Evolutionary conservation across 2,329 filamentous ascomycete genomes (phyloP).

Genomic region (Xylariaceae sp.): DNA sequence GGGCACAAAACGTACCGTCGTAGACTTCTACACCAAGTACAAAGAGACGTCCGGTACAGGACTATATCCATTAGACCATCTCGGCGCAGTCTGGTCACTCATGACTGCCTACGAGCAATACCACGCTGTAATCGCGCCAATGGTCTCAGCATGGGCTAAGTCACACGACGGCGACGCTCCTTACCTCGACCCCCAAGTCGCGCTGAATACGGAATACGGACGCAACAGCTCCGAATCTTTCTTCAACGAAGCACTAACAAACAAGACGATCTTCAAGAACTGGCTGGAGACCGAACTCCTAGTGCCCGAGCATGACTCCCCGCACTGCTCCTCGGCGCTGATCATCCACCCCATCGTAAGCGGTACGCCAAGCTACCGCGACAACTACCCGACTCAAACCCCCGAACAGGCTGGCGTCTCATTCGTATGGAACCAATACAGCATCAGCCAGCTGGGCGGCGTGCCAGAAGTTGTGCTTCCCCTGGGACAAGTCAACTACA

Average conservation of each 20-base stretch:
- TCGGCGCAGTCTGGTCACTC: neutral
- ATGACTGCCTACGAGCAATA: neutral
- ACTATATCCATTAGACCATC: neutral
- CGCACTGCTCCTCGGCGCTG: neutral
- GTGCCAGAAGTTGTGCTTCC: neutral
- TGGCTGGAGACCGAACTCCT: neutral
- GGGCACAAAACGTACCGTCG: neutral
- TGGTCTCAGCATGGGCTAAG: neutral
- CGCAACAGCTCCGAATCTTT: neutral
- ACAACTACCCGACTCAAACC: neutral
- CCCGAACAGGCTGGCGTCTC: neutral
- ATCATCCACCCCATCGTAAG: neutral
- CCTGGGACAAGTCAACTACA: neutral
- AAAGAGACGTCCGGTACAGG: neutral
- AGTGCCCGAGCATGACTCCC: neutral
- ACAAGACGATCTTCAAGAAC: neutral
- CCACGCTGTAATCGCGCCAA: neutral
- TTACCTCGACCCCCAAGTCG: neutral
- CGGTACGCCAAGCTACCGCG: neutral
- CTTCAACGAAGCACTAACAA: neutral
- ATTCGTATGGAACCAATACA: neutral
- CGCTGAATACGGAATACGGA: neutral
- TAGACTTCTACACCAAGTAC: neutral
- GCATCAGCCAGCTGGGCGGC: neutral
- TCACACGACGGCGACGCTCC: neutral